Evolutionary conservation across 768 basidiomycete genomes (phyloP), one percentile per base, ranked within the genome.

Genomic region (Austroboletus festivus): DNA sequence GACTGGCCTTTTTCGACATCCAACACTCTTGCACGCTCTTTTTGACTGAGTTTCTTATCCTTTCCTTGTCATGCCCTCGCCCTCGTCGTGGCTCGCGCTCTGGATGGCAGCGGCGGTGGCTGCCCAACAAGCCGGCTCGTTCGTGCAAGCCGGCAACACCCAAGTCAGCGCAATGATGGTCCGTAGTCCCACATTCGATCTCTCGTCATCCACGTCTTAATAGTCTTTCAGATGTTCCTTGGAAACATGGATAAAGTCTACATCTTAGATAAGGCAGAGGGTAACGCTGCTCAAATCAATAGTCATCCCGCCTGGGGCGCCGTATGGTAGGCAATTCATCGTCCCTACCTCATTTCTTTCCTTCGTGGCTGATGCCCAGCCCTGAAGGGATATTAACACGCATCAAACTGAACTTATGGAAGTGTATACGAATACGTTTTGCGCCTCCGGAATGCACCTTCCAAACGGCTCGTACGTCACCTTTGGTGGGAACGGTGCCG

Each of bases 251-350:
- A 89, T 56, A 89, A 83, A 64, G 86, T 94, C 28, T 94, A 93
- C 68, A 86, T 93, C 19, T 71, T 93, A n/a, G 93, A 96, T 73
- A 96, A 96, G 71, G 81, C 84, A 1, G 89, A 93, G 62, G 81
- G 80, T 26, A 93, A 93, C 62, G 73, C 75, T 3, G 78, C 78
- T 4, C 68, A 75, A 55, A 75, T 92, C 51, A 73, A 77, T 50
- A 81, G 79, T 1, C 89, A 89, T 68, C 75, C 89, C 11, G 85
- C 85, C 1, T 87, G 85, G 81, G 89, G 80, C 19, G 64, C 85
- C 0, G 81, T 83, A 16, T 90, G 83, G 83, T 83, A 28, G 5
- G 52, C 16, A 9, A 0, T 34, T 19, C 18, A 7, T 30, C 15
- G 1, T 42, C 16, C 24, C 28, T 16, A n/a, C n/a, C n/a, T n/a